A percentile compares a stretch with the other conserved stretches of the same genome.
These are phyloP conservation scores for Gossypium raimondii DNA, from an alignment of 345 rosid genomes.

Conservation along the genomic window DNA sequence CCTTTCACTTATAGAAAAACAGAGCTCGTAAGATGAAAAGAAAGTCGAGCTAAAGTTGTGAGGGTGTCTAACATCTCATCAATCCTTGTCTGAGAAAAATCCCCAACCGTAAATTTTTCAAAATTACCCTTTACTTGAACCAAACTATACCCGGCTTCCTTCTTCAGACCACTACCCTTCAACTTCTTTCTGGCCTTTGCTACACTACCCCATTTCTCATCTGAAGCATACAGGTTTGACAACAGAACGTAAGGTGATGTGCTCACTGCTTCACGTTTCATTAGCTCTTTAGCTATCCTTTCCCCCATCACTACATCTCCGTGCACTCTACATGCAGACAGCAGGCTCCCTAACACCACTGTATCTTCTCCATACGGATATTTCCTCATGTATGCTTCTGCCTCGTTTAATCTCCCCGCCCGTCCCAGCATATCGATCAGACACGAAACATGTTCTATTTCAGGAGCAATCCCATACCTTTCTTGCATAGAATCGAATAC, in stretches of 20 bases:
- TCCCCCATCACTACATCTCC: constrained; percentile 44
- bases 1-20: neutral
- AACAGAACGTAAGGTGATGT: constrained; percentile 56
- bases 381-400: constrained; percentile 38
- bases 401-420: constrained; percentile 51
- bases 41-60: constrained; percentile 24
- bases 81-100: constrained; percentile 43
- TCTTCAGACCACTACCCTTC: constrained; percentile 53
- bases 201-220: constrained; percentile 54
- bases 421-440: constrained; percentile 64
- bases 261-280: constrained; percentile 38
- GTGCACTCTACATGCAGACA: constrained; percentile 50
- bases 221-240: constrained; percentile 58
- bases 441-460: constrained; percentile 56
- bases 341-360: constrained; percentile 53
- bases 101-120: constrained; percentile 42
- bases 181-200: constrained; percentile 53
- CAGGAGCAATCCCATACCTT: constrained; percentile 41
- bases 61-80: constrained; percentile 39
- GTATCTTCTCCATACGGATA: constrained; percentile 42
- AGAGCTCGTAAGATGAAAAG: neutral
- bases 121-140: constrained; percentile 43
- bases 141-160: constrained; percentile 53
- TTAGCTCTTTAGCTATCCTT: constrained; percentile 39
- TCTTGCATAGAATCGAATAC: constrained; percentile 44